Base-by-base conservation (phyloP, 805 yeast genomes). In the Candida quercuum region DNA sequence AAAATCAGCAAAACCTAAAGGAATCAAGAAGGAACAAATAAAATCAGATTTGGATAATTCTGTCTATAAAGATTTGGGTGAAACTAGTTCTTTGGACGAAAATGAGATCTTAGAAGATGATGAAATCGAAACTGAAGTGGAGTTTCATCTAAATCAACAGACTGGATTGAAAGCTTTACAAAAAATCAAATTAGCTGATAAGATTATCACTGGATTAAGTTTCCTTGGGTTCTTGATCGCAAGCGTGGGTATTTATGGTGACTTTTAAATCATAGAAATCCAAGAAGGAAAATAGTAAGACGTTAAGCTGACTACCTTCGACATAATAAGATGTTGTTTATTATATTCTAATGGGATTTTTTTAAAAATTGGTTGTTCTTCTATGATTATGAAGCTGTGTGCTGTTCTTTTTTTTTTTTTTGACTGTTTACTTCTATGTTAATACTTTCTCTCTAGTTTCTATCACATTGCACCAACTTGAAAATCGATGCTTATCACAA, bases 181-280 rank as follows among this genome's bases (percentile, higher is more conserved):
- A 23, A 45, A 43, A 5, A 42, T 76, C 20, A 56, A 59, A 37
- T 37, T 54, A 2, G 65, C 67, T 10, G 72, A 72, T 52, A 38
- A 55, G 21, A 47, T 63, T 19, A 71, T 74, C 3, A 59, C 71
- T 8, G 59, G 56, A 13, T 48, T 77, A 24, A 53, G 73, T 14
- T 71, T 71, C 8, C 42, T 61, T 11, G 71, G 78, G 0, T 71
- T 76, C 37, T 52, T 68, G 5, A 55, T 79, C 36, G 67, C 80
- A 17, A 49, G 67, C 10, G 54, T 79, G 43, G 86, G 86, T 12
- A 65, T 75, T 37, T 51, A 73, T 39, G 86, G 86, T 11, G 86
- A 79, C 51, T 49, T 43, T 36, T 47, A 36, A 38, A n/a, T 15
- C 24, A n/a, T n/a, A n/a, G n/a, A n/a, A n/a, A n/a, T n/a, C n/a